A percentile compares a stretch with the other conserved stretches of the same genome.
Conservation (phyloP, 2,329 filamentous ascomycete genomes). For the Penicillium nordicum region DNA sequence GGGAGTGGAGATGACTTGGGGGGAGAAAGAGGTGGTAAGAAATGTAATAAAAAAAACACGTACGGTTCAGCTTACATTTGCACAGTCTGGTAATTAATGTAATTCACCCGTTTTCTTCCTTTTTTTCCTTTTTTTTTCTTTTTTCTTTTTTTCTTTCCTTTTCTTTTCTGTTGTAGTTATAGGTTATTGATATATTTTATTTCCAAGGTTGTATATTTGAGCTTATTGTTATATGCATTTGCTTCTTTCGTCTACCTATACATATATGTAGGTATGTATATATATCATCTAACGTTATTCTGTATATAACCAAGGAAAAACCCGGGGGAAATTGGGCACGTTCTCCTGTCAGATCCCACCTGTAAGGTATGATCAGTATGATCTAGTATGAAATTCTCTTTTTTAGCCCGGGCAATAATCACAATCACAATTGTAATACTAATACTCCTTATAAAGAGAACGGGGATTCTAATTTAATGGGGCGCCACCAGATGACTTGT, state of each 20-base stretch:
- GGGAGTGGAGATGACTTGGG: slow-evolving; percentile 29
- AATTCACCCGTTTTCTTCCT: neutral
- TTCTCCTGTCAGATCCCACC: neutral
- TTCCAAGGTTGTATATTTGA: neutral
- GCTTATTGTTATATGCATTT: neutral
- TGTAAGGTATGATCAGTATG: neutral
- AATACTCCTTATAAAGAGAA: neutral
- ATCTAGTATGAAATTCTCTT: neutral
- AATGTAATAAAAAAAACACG: slow-evolving; percentile 19
- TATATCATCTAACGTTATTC: too few species aligned
- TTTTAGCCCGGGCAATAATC: neutral
- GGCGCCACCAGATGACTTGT: neutral
- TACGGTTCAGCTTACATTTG: slow-evolving; percentile 16
- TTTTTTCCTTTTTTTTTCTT: neutral
- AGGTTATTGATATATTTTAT: neutral
- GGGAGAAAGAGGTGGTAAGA: slow-evolving; percentile 16
- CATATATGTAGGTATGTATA: neutral
- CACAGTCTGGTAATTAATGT: slow-evolving; percentile 12
- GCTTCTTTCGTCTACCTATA: neutral
- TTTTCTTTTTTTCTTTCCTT: neutral
- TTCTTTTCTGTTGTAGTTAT: neutral
- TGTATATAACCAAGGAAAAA: neutral
- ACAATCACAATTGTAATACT: neutral
- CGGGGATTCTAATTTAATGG: neutral
- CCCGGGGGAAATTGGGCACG: neutral